Conservation (phyloP, 192 early-diverging fungal species). For the Coemansia nantahalensis region DNA sequence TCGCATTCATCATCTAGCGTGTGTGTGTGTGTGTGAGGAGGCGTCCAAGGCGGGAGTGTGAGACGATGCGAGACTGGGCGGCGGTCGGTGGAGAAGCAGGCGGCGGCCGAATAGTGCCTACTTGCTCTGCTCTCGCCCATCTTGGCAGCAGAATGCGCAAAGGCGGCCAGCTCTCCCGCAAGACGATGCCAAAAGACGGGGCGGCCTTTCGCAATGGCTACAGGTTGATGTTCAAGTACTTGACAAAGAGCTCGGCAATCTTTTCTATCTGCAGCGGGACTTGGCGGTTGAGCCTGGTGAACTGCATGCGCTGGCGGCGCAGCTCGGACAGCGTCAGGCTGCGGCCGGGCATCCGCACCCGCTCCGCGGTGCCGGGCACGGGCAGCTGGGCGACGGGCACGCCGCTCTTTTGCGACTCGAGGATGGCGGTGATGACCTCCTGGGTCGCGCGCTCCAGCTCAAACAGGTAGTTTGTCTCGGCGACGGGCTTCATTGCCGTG, state of each 20-base stretch:
- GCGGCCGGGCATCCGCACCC: slow-evolving; percentile 63
- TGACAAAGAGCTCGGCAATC: slow-evolving; percentile 83
- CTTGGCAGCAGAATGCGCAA: too few relatives aligned
- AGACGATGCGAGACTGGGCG: too few relatives aligned
- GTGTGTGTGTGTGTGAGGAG: too few relatives aligned
- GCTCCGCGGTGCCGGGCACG: slow-evolving; percentile 55
- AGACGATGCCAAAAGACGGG: background rate
- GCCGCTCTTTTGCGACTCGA: slow-evolving; percentile 75
- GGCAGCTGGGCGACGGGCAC: slow-evolving; percentile 55
- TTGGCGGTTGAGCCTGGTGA: slow-evolving; percentile 84
- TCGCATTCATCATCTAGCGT: slow-evolving; percentile 13
- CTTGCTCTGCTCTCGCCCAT: too few relatives aligned
- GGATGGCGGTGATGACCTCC: slow-evolving; percentile 71
- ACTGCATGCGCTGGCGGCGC: slow-evolving; percentile 76
- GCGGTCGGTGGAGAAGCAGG: too few relatives aligned
- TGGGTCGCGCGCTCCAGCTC: slow-evolving; percentile 83
- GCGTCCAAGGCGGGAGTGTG: background rate
- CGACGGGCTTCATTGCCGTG: slow-evolving; percentile 85
- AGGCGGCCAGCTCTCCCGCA: background rate
- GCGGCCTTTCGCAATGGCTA: slow-evolving; percentile 7
- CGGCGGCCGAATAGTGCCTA: too few relatives aligned
- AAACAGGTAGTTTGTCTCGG: slow-evolving; percentile 87
- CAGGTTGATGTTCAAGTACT: slow-evolving; percentile 89
- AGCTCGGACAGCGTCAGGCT: slow-evolving; percentile 78
- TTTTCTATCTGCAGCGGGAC: slow-evolving; percentile 69